Percentiles rank a stretch among this genome's conserved stretches.
These are phyloP conservation scores for Nakaseomyces delphensis DNA, from an alignment of 1,139 yeast species.

Conservation along the genomic window DNA sequence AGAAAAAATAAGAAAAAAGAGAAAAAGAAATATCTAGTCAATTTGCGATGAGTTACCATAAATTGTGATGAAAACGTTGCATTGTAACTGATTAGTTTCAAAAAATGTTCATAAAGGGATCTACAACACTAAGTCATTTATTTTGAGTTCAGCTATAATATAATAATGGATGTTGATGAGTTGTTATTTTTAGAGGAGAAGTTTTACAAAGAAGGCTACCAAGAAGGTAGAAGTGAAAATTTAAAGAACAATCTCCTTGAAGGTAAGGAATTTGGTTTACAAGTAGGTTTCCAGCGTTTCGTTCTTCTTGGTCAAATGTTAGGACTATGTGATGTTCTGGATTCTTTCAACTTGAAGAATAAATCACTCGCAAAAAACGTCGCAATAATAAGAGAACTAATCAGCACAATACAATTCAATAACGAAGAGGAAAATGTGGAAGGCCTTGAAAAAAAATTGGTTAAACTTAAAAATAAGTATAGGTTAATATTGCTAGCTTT, in stretches of 20 bases:
- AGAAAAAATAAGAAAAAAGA: not conserved
- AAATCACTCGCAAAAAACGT: slow-evolving; percentile 18
- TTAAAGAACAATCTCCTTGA: slow-evolving; percentile 51
- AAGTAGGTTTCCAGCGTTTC: slow-evolving; percentile 68
- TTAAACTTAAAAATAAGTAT: slow-evolving; percentile 45
- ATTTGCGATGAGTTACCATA: not conserved
- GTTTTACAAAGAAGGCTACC: slow-evolving; percentile 53
- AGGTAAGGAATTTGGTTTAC: slow-evolving; percentile 72
- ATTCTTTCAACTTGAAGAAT: slow-evolving; percentile 12
- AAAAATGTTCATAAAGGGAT: no score
- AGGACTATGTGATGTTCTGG: slow-evolving; percentile 40
- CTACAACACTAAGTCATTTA: no score
- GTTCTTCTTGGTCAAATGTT: slow-evolving; percentile 54
- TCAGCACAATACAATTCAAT: slow-evolving; percentile 23
- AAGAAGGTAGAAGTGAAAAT: slow-evolving; percentile 42
- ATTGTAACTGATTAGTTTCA: no score
- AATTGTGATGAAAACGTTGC: not conserved
- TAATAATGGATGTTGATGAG: slow-evolving; percentile 21
- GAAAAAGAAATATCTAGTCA: not conserved
- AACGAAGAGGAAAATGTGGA: slow-evolving; percentile 45
- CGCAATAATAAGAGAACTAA: slow-evolving; percentile 15
- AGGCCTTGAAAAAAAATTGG: slow-evolving; percentile 38
- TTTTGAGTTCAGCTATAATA: not conserved
- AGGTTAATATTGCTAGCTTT: slow-evolving; percentile 36
- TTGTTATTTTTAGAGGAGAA: slow-evolving; percentile 28